Percentiles rank a stretch among this genome's conserved stretches.
phyloP scores from a whole-genome alignment of 305 asterid species.

The Fraxinus albicans region DNA sequence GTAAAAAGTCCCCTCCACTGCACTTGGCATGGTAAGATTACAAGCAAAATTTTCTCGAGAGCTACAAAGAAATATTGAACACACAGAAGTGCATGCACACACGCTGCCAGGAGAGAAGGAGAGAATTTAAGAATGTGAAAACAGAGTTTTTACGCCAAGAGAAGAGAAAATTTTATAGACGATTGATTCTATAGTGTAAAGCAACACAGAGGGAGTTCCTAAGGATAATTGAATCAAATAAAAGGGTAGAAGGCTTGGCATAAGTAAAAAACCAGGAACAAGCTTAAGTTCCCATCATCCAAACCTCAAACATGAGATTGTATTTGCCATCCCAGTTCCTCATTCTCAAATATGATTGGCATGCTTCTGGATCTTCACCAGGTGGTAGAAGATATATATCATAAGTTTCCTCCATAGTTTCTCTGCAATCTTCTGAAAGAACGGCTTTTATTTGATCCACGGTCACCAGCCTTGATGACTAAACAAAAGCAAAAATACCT shows the following conservation, averaged over 20 bases:
- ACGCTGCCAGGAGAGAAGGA: neutral
- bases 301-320: slow-evolving; percentile 99
- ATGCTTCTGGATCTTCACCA: slow-evolving; percentile 98
- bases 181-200: neutral
- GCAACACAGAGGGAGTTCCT: neutral
- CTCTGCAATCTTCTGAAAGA: slow-evolving; percentile 55
- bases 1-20: neutral
- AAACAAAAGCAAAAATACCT: slow-evolving; percentile 15
- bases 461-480: slow-evolving; percentile 72
- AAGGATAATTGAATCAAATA: neutral
- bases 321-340: slow-evolving; percentile 94
- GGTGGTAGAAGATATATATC: slow-evolving; percentile 98
- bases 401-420: slow-evolving; percentile 83
- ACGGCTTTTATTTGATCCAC: slow-evolving; percentile 77
- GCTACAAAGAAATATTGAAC: neutral
- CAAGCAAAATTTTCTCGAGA: neutral
- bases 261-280: slow-evolving; percentile 14
- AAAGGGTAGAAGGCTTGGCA: neutral
- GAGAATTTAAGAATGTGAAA: slow-evolving; percentile 4
- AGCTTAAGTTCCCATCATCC: slow-evolving; percentile 19
- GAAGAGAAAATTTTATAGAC: neutral
- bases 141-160: neutral
- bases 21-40: neutral
- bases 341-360: slow-evolving; percentile 98
- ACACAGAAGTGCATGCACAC: neutral